Evolutionary conservation across 768 basidiomycete genomes (phyloP).

Genomic region (Amanita phalloides): DNA sequence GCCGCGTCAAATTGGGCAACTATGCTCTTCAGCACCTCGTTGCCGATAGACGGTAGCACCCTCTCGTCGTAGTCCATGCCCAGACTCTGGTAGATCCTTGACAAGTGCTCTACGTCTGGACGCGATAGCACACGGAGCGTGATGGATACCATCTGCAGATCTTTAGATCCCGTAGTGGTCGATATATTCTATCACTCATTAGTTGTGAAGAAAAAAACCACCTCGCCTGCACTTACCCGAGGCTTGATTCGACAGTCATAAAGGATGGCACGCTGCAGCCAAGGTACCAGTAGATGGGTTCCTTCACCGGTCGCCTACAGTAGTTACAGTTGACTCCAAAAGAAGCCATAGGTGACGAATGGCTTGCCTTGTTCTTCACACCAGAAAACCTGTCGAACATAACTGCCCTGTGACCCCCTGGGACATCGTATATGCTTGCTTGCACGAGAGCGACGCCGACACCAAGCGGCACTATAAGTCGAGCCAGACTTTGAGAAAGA

Average conservation of each 20-base stretch:
- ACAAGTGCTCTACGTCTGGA: slow-evolving; percentile 78
- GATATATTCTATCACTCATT: slow-evolving; percentile 72
- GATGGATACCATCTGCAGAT: slow-evolving; percentile 97
- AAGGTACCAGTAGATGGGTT: slow-evolving; percentile 92
- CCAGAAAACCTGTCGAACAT: slow-evolving; percentile 98
- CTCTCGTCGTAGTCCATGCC: slow-evolving; percentile 98
- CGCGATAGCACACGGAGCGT: slow-evolving; percentile 93
- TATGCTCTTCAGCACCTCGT: slow-evolving; percentile 95
- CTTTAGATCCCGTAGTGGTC: slow-evolving; percentile 98
- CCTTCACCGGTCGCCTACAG: slow-evolving; percentile 80
- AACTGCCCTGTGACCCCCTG: slow-evolving; percentile 87
- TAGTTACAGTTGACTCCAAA: slow-evolving; percentile 3
- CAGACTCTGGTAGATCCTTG: slow-evolving; percentile 91
- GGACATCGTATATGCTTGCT: slow-evolving; percentile 62
- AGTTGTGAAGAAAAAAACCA: not conserved
- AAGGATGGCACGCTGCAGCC: slow-evolving; percentile 92
- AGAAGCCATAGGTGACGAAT: not conserved
- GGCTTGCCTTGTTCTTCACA: slow-evolving; percentile 64
- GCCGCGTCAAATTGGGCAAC: slow-evolving; percentile 98
- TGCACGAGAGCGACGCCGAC: slow-evolving; percentile 33
- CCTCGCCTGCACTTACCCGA: slow-evolving; percentile 39
- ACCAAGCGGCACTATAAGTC: slow-evolving; percentile 41
- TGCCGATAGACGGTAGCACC: slow-evolving; percentile 93
- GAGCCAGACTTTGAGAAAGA: slow-evolving; percentile 27
- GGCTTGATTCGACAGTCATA: slow-evolving; percentile 98